phyloP scores from a whole-genome alignment of 1,284 basidiomycete species.

The Tilletia horrida region DNA sequence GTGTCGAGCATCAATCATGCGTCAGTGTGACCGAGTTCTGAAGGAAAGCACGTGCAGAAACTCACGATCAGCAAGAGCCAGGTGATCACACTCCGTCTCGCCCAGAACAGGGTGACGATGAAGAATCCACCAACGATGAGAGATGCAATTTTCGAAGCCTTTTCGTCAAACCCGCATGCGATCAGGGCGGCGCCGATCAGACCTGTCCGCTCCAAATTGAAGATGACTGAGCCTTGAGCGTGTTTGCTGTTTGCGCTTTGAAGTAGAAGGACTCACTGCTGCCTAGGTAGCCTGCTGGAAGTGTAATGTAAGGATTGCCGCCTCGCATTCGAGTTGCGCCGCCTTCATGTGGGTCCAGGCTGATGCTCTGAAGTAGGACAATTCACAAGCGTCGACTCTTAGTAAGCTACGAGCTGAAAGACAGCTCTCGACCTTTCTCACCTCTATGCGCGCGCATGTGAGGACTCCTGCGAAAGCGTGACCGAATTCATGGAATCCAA shows the following conservation, averaged over 20 bases:
- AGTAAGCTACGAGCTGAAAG: background rate
- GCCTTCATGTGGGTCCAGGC: slow-evolving; percentile 68
- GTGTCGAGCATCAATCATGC: background rate
- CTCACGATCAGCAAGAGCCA: slow-evolving; percentile 17
- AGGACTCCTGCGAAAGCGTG: slow-evolving; percentile 61
- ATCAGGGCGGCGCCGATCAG: slow-evolving; percentile 86
- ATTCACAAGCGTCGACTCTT: background rate
- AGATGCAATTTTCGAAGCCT: slow-evolving; percentile 84
- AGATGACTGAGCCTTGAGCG: background rate
- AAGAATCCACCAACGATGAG: slow-evolving; percentile 80
- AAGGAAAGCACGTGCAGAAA: background rate
- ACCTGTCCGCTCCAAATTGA: slow-evolving; percentile 22
- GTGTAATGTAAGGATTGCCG: slow-evolving; percentile 77
- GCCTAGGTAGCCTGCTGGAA: slow-evolving; percentile 71
- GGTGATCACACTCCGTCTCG: slow-evolving; percentile 68
- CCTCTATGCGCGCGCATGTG: slow-evolving; percentile 86
- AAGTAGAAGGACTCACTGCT: slow-evolving; percentile 59
- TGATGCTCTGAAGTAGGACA: background rate
- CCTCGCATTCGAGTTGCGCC: slow-evolving; percentile 90
- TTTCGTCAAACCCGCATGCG: slow-evolving; percentile 84
- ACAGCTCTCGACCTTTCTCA: background rate
- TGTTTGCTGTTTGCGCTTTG: background rate
- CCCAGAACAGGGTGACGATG: slow-evolving; percentile 85
- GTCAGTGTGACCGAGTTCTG: background rate
- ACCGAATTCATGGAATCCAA: slow-evolving; percentile 43